Percentiles rank a stretch among this genome's conserved stretches.
phyloP scores from a whole-genome alignment of 208 protist species.

The Acanthamoeba healyi region DNA sequence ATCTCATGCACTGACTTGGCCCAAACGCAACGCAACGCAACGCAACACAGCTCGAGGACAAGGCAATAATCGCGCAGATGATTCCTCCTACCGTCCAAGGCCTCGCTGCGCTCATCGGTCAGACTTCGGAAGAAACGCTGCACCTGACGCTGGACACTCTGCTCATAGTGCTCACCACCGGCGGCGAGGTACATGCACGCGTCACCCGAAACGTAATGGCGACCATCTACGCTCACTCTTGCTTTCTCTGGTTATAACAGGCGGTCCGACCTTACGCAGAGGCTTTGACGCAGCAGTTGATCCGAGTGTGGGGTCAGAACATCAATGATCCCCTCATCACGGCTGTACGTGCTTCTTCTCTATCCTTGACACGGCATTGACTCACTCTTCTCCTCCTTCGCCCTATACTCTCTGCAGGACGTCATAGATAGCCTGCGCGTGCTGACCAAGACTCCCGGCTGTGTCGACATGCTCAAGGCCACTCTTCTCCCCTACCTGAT shows the following conservation, averaged over 20 bases:
- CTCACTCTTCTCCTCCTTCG: not conserved
- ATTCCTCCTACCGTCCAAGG: constrained; percentile 22
- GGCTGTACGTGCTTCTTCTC: not conserved
- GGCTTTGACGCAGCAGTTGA: not conserved
- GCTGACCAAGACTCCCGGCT: constrained; percentile 23
- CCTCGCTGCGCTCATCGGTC: not conserved
- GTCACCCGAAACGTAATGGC: too few relatives aligned
- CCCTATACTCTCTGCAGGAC: not conserved
- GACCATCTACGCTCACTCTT: not conserved
- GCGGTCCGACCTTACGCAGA: not conserved
- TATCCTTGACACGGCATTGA: not conserved
- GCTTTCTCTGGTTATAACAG: not conserved
- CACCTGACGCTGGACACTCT: constrained; percentile 46
- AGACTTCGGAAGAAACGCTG: constrained; percentile 50
- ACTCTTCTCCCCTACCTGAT: constrained; percentile 6
- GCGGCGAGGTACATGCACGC: constrained; percentile 1
- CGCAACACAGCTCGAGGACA: not conserved
- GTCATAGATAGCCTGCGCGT: constrained; percentile 1
- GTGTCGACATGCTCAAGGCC: not conserved
- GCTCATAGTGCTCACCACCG: not conserved
- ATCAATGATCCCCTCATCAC: constrained; percentile 73
- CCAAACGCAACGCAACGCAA: not conserved
- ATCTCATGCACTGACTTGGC: not conserved
- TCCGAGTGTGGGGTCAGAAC: constrained; percentile 23
- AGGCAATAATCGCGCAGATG: not conserved